Conservation (phyloP, 2,329 filamentous ascomycete genomes). For the Bipolaris bicolor region DNA sequence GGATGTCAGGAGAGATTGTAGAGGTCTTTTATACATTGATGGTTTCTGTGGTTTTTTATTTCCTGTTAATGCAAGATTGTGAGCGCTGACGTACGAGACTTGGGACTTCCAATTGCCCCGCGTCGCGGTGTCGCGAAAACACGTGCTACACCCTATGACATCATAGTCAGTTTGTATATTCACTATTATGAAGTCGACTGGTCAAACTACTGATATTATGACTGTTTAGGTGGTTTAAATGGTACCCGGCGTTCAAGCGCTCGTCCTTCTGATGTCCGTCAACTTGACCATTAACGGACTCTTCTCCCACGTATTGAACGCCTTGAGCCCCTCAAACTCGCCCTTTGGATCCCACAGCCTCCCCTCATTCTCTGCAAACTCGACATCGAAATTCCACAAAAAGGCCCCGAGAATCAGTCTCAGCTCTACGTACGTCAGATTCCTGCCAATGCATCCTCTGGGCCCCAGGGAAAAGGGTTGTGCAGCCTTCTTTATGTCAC, state of each 20-base stretch:
- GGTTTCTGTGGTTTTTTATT: neutral
- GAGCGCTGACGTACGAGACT: slow-evolving; percentile 17
- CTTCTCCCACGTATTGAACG: slow-evolving; percentile 46
- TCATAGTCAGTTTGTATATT: neutral
- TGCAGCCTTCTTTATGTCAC: slow-evolving; percentile 38
- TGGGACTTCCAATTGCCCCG: slow-evolving; percentile 17
- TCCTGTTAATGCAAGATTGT: neutral
- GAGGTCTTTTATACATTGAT: neutral
- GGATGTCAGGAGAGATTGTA: neutral
- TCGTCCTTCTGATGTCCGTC: slow-evolving; percentile 35
- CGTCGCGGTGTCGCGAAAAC: slow-evolving; percentile 20
- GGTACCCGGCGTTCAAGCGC: slow-evolving; percentile 2
- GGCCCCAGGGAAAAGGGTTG: slow-evolving; percentile 43
- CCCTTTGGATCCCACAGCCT: slow-evolving; percentile 37
- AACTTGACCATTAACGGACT: slow-evolving; percentile 40
- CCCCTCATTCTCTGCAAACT: slow-evolving; percentile 34
- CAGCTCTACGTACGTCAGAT: slow-evolving; percentile 46
- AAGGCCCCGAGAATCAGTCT: slow-evolving; percentile 39
- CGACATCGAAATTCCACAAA: slow-evolving; percentile 46
- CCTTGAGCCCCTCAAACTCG: slow-evolving; percentile 37
- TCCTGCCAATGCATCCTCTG: slow-evolving; percentile 41
- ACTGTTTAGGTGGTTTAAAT: neutral
- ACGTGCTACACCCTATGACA: slow-evolving; percentile 4
- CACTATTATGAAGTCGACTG: neutral
- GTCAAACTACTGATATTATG: neutral